Evolutionary conservation across 495 filamentous ascomycete species (phyloP), one percentile per base, ranked within the genome.

Genomic region (Aspergillus mulundensis): DNA sequence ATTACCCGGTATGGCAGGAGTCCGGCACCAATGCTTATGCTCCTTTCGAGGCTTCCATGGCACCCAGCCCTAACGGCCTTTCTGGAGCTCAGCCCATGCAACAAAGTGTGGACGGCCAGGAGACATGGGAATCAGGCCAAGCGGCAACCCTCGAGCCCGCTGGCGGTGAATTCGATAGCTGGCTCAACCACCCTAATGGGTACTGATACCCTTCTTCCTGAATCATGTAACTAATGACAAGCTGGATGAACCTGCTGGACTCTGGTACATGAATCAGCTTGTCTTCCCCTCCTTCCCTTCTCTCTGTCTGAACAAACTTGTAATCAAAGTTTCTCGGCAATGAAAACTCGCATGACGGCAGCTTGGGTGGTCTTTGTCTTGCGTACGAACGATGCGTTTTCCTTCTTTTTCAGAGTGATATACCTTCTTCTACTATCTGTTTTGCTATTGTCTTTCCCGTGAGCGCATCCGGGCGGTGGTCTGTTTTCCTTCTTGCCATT

Each of bases 1-100:
- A 56, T 2, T 62, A 61, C 50, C 28, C 52, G 7, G 16, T 57
- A 18, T 68, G 66, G 66, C 59, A 61, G 16, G 66, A 68, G 11
- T 25, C 52, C 2, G 20, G 55, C 6, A 16, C 44, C 19, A 61
- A 61, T 47, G 14, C 11, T 34, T 68, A 65, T 23, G 43, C 59
- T n/a, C 57, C 61, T 20, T 50, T 55, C 7, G 43, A 43, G 32
- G 32, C 58, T 7, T 39, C 62, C 2, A 30, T 65, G 50, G 25
- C 41, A 11, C 52, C 57, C 15, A 59, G 23, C 43, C 23, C 62
- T 1, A 20, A 61, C 36, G 2, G 54, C 5, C 62, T 53, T 36
- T 14, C 23, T 2, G 28, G 48, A 8, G 42, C 12, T 10, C 28
- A 59, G 10, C 25, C 48, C 36, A 64, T 57, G 18, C 54, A 43